Conservation (phyloP, 306 rosid species). For the Nissolia schottii region DNA sequence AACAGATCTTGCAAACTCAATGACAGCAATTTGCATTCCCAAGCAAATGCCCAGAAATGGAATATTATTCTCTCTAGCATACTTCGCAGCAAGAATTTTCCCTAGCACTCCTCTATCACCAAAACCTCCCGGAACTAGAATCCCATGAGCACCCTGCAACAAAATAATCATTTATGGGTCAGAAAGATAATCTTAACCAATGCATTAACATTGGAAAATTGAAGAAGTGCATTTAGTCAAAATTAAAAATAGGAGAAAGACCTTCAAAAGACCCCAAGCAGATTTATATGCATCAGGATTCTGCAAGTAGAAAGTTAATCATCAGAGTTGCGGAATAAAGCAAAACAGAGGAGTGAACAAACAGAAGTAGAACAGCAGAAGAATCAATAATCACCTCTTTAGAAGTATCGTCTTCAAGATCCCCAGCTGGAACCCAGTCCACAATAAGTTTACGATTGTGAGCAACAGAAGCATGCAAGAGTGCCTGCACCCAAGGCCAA, state of each 20-base stretch:
- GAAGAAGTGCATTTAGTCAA: not conserved
- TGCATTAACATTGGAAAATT: conserved; percentile 8
- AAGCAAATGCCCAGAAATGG: conserved; percentile 90
- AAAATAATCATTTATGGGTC: conserved; percentile 10
- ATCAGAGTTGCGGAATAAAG: not conserved
- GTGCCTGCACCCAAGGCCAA: conserved; percentile 50
- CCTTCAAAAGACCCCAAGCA: conserved; percentile 87
- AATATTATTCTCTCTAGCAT: conserved; percentile 70
- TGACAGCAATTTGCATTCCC: conserved; percentile 95
- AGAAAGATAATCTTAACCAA: not conserved
- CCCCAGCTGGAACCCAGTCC: conserved; percentile 83
- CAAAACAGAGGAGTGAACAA: too few relatives aligned
- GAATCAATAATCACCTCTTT: conserved; percentile 43
- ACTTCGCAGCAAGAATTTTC: conserved; percentile 88
- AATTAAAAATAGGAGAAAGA: too few relatives aligned
- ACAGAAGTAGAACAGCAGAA: not conserved
- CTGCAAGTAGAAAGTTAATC: conserved; percentile 40
- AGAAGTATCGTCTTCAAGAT: conserved; percentile 62
- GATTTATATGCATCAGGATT: conserved; percentile 54
- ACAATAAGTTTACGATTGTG: conserved; percentile 55
- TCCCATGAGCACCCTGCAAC: conserved; percentile 81
- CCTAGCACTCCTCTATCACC: conserved; percentile 94
- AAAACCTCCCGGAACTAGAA: conserved; percentile 96
- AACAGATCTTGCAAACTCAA: conserved; percentile 79
- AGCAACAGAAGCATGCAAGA: conserved; percentile 77